phyloP scores from a whole-genome alignment of 306 rosid species.

The Cicer pinnatifidum region DNA sequence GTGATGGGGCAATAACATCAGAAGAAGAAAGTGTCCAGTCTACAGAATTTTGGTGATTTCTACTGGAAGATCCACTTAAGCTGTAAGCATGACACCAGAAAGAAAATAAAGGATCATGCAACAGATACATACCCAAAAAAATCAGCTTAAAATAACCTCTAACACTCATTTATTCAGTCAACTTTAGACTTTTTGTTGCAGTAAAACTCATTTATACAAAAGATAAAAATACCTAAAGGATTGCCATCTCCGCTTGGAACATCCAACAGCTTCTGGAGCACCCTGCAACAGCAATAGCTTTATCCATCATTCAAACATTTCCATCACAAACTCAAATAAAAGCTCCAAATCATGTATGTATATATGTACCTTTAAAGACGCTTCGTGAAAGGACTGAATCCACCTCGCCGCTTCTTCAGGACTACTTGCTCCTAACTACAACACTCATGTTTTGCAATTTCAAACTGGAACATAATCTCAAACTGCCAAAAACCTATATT shows the following conservation, averaged over 20 bases:
- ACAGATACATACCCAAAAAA: not conserved
- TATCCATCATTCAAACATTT: constrained; percentile 42
- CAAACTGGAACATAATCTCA: constrained; percentile 30
- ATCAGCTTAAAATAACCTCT: constrained; percentile 7
- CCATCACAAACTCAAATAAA: constrained; percentile 11
- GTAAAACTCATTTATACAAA: constrained; percentile 4
- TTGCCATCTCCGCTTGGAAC: constrained; percentile 70
- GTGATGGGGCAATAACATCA: constrained; percentile 94
- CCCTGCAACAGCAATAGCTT: constrained; percentile 55
- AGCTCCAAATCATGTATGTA: not conserved
- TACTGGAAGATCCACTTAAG: constrained; percentile 61
- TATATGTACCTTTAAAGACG: constrained; percentile 71
- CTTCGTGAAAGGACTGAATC: constrained; percentile 79
- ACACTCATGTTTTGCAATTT: constrained; percentile 34
- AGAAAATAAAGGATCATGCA: constrained; percentile 16
- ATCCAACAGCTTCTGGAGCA: constrained; percentile 61
- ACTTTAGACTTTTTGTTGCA: not conserved
- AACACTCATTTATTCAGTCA: constrained; percentile 12
- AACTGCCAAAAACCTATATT: constrained; percentile 2
- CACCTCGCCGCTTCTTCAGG: constrained; percentile 98
- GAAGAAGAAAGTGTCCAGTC: constrained; percentile 71
- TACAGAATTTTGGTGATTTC: constrained; percentile 50
- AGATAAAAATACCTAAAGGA: constrained; percentile 61
- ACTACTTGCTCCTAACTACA: constrained; percentile 89
- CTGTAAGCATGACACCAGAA: constrained; percentile 51